Evolutionary conservation across 2,329 filamentous ascomycete species (phyloP).

Genomic region (Penicillium frequentans): DNA sequence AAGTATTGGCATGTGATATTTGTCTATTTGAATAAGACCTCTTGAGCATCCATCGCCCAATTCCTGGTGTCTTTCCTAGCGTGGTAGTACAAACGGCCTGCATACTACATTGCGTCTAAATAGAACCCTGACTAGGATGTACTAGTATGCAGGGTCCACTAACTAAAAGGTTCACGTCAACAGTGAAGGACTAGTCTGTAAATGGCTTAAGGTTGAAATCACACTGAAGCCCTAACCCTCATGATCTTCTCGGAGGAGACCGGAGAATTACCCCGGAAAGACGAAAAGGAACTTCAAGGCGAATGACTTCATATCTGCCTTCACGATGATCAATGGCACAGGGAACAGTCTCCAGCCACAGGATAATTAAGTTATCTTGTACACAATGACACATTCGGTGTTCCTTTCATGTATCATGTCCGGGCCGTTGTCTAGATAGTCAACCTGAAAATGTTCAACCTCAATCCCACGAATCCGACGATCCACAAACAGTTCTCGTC

Average conservation of each 20-base stretch:
- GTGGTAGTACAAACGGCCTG: not conserved
- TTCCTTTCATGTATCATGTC: not conserved
- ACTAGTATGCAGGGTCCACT: not conserved
- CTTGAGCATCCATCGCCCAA: too few species aligned
- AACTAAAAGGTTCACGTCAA: not conserved
- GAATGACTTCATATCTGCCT: too few species aligned
- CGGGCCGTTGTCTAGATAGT: not conserved
- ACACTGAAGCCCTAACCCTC: not conserved
- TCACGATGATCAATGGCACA: not conserved
- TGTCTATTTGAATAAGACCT: too few species aligned
- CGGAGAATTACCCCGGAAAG: not conserved
- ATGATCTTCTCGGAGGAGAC: not conserved
- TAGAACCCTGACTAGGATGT: not conserved
- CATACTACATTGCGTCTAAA: not conserved
- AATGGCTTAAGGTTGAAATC: not conserved
- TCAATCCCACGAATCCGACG: not conserved
- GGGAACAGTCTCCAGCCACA: not conserved
- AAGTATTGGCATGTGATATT: too few species aligned
- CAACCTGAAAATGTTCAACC: not conserved
- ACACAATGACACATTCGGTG: not conserved
- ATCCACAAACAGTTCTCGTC: too few species aligned
- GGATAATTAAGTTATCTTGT: not conserved
- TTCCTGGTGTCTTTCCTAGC: not conserved
- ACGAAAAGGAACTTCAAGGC: not conserved
- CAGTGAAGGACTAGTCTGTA: not conserved